A percentile compares a stretch with the other conserved stretches of the same genome.
These are phyloP conservation scores for Cryptococcus sp. DNA, from an alignment of 1,284 basidiomycete genomes.

Conservation along the genomic window DNA sequence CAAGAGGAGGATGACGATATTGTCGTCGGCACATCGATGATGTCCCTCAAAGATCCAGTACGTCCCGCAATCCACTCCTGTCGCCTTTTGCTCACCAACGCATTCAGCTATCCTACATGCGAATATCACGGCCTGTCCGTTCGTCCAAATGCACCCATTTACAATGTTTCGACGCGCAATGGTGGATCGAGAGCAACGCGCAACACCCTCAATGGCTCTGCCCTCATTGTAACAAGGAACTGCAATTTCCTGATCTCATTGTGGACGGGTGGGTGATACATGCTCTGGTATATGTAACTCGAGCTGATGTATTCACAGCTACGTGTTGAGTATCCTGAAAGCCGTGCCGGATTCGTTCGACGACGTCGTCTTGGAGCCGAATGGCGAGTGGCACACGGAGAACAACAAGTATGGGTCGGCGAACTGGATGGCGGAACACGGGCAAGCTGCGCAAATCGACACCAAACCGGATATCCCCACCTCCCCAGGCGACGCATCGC, in stretches of 20 bases:
- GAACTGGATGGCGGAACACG: conserved; percentile 66
- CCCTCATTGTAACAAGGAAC: conserved; percentile 83
- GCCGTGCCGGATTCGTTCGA: conserved; percentile 70
- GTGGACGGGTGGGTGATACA: conserved; percentile 74
- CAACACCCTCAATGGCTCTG: conserved; percentile 95
- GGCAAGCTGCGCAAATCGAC: conserved; percentile 13
- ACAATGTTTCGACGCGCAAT: conserved; percentile 93
- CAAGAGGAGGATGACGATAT: conserved; percentile 80
- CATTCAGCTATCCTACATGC: conserved; percentile 78
- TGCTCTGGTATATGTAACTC: not conserved
- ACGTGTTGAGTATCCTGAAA: conserved; percentile 35
- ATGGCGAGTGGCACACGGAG: conserved; percentile 91
- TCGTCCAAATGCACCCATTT: conserved; percentile 83
- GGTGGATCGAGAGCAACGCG: conserved; percentile 94
- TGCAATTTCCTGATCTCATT: conserved; percentile 80
- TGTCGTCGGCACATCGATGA: conserved; percentile 76
- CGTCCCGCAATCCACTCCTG: conserved; percentile 44
- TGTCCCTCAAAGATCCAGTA: conserved; percentile 90
- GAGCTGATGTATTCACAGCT: conserved; percentile 19
- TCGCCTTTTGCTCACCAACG: not conserved
- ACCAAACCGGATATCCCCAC: conserved; percentile 1
- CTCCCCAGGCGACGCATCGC: not conserved
- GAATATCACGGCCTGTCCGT: conserved; percentile 81
- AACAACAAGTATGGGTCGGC: conserved; percentile 80
- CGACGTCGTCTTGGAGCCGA: conserved; percentile 88